phyloP scores from a whole-genome alignment of 352 stramenopile species.

The Globisporangium perplexum region DNA sequence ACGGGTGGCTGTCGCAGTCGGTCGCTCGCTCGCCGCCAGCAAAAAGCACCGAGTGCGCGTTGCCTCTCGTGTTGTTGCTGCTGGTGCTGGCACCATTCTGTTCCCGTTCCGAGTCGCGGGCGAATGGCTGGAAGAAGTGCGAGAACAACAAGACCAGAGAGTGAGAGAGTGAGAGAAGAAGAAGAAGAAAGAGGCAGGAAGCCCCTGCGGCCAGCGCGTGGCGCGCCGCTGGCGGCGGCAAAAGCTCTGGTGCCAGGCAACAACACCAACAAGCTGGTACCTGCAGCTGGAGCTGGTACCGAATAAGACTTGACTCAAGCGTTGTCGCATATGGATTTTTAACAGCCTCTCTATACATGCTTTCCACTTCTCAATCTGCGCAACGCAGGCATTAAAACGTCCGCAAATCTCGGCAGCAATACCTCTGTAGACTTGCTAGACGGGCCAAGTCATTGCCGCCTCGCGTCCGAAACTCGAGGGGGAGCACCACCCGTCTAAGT shows the following conservation, averaged over 20 bases:
- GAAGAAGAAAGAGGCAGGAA: not conserved
- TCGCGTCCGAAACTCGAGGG: not conserved
- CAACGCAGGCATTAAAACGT: no score
- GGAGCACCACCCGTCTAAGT: not conserved
- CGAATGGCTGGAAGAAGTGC: not conserved
- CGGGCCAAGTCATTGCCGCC: not conserved
- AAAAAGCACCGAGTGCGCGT: not conserved
- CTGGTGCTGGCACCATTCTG: not conserved
- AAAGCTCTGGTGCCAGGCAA: no score
- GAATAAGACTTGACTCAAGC: slow-evolving; percentile 1
- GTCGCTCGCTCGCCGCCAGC: not conserved
- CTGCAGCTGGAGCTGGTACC: no score
- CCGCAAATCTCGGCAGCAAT: no score
- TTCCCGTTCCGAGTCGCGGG: not conserved
- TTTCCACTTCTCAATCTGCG: no score
- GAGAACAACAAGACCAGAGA: not conserved
- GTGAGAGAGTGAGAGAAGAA: not conserved
- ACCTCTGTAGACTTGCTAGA: not conserved
- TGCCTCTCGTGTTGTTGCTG: no score
- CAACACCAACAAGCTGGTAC: no score
- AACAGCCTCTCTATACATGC: no score
- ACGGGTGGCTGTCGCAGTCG: not conserved
- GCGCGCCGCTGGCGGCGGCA: no score
- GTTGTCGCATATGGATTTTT: not conserved
- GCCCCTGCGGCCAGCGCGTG: no score